A percentile compares a stretch with the other conserved stretches of the same genome.
Conservation (phyloP, 345 rosid genomes). For the Populus nigra region DNA sequence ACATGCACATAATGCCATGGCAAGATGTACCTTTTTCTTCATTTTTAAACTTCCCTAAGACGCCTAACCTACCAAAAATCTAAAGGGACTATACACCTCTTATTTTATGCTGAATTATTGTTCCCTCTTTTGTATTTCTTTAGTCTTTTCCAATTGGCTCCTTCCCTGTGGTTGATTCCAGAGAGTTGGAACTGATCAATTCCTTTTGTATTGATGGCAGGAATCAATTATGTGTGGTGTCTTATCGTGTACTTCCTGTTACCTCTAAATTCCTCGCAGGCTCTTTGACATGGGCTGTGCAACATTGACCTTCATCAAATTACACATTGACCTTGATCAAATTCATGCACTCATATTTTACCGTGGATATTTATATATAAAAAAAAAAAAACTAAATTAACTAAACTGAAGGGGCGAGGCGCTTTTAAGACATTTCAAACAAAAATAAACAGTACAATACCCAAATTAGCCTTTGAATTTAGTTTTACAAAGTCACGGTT, state of each 20-base stretch:
- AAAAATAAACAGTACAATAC: too few relatives aligned
- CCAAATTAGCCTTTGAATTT: too few relatives aligned
- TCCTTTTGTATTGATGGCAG: neutral
- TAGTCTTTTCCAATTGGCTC: neutral
- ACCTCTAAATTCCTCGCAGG: neutral
- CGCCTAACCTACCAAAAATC: neutral
- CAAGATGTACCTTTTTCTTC: neutral
- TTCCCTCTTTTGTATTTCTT: neutral
- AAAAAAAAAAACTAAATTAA: too few relatives aligned
- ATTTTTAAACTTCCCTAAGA: neutral
- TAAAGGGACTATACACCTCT: neutral
- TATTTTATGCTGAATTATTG: slow-evolving; percentile 14
- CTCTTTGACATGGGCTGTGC: neutral
- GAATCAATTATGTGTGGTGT: neutral
- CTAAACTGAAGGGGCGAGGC: too few relatives aligned
- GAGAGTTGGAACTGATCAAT: neutral
- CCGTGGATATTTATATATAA: too few relatives aligned
- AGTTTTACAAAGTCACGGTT: too few relatives aligned
- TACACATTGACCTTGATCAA: too few relatives aligned
- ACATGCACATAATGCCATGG: neutral
- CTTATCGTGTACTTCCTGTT: neutral
- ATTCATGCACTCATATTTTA: too few relatives aligned
- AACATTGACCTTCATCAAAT: too few relatives aligned
- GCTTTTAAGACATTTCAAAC: too few relatives aligned
- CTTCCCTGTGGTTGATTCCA: neutral